phyloP scores from a whole-genome alignment of 331 rosid species.

The Saraca asoca region DNA sequence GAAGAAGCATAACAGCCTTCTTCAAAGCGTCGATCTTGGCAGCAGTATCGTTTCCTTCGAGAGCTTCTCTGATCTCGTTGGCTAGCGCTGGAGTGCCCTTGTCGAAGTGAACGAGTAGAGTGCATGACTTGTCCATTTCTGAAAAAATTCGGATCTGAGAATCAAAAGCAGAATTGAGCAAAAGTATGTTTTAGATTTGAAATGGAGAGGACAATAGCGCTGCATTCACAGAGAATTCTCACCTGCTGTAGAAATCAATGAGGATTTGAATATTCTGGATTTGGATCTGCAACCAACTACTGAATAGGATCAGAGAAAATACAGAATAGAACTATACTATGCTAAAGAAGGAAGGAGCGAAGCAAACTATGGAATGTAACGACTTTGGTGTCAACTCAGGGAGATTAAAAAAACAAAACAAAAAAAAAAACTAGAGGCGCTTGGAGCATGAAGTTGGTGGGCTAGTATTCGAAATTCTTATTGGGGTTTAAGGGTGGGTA shows the following conservation, averaged over 20 bases:
- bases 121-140: constrained; percentile 87
- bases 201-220: not conserved
- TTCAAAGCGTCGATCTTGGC: constrained; percentile 80
- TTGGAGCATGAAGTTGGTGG: no score
- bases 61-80: constrained; percentile 83
- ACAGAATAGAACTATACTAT: no score
- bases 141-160: constrained; percentile 24
- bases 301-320: no score
- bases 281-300: not conserved
- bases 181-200: constrained; percentile 25
- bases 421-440: no score
- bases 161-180: not conserved
- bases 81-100: constrained; percentile 86
- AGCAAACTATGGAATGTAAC: no score
- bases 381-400: no score
- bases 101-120: constrained; percentile 85
- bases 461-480: no score
- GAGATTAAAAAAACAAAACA: no score
- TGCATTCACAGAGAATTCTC: not conserved
- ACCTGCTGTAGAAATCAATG: constrained; percentile 1
- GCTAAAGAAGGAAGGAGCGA: no score
- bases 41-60: constrained; percentile 70
- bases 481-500: no score
- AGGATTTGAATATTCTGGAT: not conserved
- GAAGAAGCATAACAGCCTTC: constrained; percentile 87